Evolutionary conservation across 208 protist genomes (phyloP).

Genomic region (Leptomonas seymouri): DNA sequence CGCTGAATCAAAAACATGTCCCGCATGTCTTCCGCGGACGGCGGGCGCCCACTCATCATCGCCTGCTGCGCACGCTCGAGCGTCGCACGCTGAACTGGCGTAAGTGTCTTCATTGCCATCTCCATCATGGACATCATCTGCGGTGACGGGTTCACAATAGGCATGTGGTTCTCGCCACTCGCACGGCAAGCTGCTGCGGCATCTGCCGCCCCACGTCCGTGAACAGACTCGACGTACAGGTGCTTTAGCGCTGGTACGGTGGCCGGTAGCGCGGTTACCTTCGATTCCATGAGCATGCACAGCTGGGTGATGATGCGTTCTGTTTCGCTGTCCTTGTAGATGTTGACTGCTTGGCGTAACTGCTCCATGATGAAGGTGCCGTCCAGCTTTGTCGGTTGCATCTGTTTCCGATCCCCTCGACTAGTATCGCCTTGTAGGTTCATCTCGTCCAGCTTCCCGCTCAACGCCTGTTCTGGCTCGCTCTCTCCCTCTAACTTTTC

Average conservation of each 20-base stretch:
- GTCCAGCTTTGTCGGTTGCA: constrained; percentile 6
- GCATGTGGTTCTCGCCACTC: constrained; percentile 15
- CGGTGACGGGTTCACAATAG: constrained; percentile 24
- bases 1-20: constrained; percentile 80
- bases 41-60: constrained; percentile 56
- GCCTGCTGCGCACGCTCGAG: constrained; percentile 63
- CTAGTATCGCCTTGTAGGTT: neutral
- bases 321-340: constrained; percentile 65
- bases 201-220: constrained; percentile 21
- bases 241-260: constrained; percentile 47
- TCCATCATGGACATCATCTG: constrained; percentile 58
- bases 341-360: constrained; percentile 49
- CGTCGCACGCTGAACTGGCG: constrained; percentile 47
- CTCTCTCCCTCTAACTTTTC: too few relatives aligned
- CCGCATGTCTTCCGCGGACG: constrained; percentile 58
- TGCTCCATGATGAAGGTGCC: constrained; percentile 48
- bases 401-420: neutral
- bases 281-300: constrained; percentile 58
- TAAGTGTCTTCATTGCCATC: constrained; percentile 77
- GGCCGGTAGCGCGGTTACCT: constrained; percentile 46
- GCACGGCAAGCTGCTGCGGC: constrained; percentile 27
- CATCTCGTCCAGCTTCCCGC: neutral
- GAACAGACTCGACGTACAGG: constrained; percentile 21
- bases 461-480: neutral
- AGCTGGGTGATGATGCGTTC: constrained; percentile 64